Evolutionary conservation across 805 yeast genomes (phyloP).

Genomic region (Metschnikowia amazonensis): DNA sequence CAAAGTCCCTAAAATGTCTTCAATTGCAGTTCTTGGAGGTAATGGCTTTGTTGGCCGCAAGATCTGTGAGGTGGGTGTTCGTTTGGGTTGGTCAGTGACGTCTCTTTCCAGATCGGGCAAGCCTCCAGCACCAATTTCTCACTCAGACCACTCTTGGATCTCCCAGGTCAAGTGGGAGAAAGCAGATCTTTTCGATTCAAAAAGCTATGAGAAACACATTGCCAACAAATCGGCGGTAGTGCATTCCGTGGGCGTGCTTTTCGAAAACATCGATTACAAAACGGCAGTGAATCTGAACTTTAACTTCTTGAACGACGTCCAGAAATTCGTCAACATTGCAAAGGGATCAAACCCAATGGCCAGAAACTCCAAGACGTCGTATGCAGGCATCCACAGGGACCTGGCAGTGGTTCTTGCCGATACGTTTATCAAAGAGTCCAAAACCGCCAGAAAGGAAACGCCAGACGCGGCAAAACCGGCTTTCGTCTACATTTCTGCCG

Average conservation of each 20-base stretch:
- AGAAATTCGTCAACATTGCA: constrained; percentile 28
- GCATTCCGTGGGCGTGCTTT: constrained; percentile 74
- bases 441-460: not conserved
- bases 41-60: constrained; percentile 72
- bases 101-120: constrained; percentile 66
- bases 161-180: constrained; percentile 58
- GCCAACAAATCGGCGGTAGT: constrained; percentile 61
- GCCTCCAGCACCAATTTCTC: constrained; percentile 34
- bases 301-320: constrained; percentile 32
- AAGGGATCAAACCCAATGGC: constrained; percentile 63
- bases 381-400: constrained; percentile 63
- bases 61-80: constrained; percentile 66
- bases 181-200: constrained; percentile 67
- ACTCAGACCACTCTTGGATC: constrained; percentile 41
- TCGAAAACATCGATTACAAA: constrained; percentile 71
- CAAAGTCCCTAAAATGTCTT: constrained; percentile 14
- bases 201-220: constrained; percentile 48
- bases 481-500: constrained; percentile 81
- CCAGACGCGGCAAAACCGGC: constrained; percentile 19
- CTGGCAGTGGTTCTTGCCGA: constrained; percentile 66
- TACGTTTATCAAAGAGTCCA: constrained; percentile 32
- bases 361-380: constrained; percentile 43
- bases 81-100: constrained; percentile 60
- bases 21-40: constrained; percentile 77
- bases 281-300: constrained; percentile 41